Evolutionary conservation across 2,329 filamentous ascomycete species (phyloP), one percentile per base, ranked within the genome.

Genomic region (Elsinoe australis): DNA sequence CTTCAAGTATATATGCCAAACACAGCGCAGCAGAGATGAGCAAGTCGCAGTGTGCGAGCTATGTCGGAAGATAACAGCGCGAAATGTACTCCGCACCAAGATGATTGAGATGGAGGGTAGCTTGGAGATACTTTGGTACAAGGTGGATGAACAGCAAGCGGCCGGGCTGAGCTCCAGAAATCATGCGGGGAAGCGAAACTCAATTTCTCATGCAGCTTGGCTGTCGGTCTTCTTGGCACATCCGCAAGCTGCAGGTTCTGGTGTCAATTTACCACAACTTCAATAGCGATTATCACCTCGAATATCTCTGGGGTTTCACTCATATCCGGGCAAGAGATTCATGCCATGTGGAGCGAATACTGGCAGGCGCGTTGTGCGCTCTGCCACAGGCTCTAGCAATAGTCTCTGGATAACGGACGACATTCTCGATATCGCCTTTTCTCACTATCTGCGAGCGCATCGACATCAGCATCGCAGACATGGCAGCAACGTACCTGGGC

Each of bases 121-220:
- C 44, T 47, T 24, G 31, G 6, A 35, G 39, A 26, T 32, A 44
- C 39, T 44, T 44, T 44, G 39, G 39, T 44, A 44, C 39, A 44
- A 44, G 24, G 24, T 44, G 28, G 44, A 35, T 15, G 26, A 36
- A 22, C 18, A 24, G 29, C 6, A 35, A 12, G 22, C 9, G 44
- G 29, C 22, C 32, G 29, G 31, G 14, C 10, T 34, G 31, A 47
- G 44, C 44, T 47, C 29, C 44, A 47, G 7, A 18, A 22, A 47
- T 29, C 22, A 22, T 28, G 44, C 44, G 44, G 44, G 44, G 44
- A 47, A 47, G 44, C 31, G 18, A 35, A 47, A 47, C 44, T 36
- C 44, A 47, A 47, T 47, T 44, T 44, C 6, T 10, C n/a, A 2
- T n/a, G 17, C 8, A 26, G 17, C 39, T 44, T 44, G 39, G 39